Conservation (phyloP, 192 early-diverging fungal species). For the Umbelopsis vinacea region DNA sequence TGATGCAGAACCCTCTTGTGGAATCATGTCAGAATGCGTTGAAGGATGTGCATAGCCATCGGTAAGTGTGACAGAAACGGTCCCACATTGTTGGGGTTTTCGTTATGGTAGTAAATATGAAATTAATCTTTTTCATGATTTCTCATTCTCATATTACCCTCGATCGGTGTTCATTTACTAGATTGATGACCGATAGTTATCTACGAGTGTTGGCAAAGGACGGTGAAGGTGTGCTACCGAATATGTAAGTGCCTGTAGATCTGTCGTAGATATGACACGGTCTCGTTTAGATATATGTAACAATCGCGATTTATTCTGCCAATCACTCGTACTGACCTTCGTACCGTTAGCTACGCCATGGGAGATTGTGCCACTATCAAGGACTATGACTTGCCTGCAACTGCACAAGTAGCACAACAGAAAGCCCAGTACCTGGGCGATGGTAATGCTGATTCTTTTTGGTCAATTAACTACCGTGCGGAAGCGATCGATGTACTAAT, state of each 20-base stretch:
- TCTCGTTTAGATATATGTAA: background rate
- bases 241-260: constrained; percentile 6
- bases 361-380: constrained; percentile 91
- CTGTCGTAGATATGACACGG: background rate
- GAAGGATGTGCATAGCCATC: constrained; percentile 35
- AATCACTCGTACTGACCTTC: background rate
- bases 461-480: no score
- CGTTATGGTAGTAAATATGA: background rate
- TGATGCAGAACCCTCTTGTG: constrained; percentile 64
- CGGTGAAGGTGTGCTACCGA: background rate
- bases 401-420: constrained; percentile 86
- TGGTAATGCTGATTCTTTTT: constrained; percentile 26
- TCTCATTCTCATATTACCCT: background rate
- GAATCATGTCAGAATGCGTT: constrained; percentile 51
- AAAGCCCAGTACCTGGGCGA: constrained; percentile 70
- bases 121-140: background rate
- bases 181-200: background rate
- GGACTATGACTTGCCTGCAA: constrained; percentile 75
- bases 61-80: constrained; percentile 17
- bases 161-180: background rate
- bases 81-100: background rate
- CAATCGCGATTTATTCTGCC: background rate
- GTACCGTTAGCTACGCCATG: constrained; percentile 65
- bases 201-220: background rate
- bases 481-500: background rate